Conservation (phyloP, 768 basidiomycete genomes). For the Rhizopogon vesiculosus region DNA sequence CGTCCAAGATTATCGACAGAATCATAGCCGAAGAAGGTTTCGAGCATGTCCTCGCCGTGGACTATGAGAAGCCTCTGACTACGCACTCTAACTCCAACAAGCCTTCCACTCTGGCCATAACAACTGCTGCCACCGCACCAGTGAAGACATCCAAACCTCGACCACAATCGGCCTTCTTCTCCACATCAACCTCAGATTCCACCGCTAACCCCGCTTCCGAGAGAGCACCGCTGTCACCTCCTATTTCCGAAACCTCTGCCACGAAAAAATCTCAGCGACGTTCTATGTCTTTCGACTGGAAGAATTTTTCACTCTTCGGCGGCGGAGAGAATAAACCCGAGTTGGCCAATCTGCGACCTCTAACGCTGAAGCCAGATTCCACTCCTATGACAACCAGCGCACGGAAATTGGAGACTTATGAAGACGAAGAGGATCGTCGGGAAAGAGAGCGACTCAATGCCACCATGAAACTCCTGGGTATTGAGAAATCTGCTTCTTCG, state of each 20-base stretch:
- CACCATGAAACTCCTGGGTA: conserved; percentile 94
- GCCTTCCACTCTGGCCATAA: conserved; percentile 22
- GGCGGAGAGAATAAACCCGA: conserved; percentile 62
- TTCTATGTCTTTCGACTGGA: conserved; percentile 85
- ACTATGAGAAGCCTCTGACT: conserved; percentile 65
- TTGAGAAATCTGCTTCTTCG: conserved; percentile 57
- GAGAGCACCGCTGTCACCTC: conserved; percentile 16
- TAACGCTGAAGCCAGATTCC: conserved; percentile 69
- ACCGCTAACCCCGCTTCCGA: conserved; percentile 27
- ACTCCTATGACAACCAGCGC: conserved; percentile 47
- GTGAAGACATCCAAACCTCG: conserved; percentile 38
- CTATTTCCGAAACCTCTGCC: conserved; percentile 19
- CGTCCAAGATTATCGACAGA: conserved; percentile 96
- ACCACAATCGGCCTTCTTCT: conserved; percentile 58
- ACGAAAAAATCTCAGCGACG: conserved; percentile 52
- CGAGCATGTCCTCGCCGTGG: conserved; percentile 92
- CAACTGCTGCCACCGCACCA: conserved; percentile 14
- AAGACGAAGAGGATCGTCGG: conserved; percentile 88
- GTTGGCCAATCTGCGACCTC: conserved; percentile 52
- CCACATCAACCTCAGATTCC: conserved; percentile 32
- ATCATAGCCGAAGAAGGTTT: conserved; percentile 96
- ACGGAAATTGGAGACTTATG: conserved; percentile 78
- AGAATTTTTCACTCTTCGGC: conserved; percentile 64
- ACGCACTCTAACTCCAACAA: conserved; percentile 39
- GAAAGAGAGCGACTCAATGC: conserved; percentile 87